Evolutionary conservation across 306 rosid species (phyloP).

Genomic region (Medicago truncatula): DNA sequence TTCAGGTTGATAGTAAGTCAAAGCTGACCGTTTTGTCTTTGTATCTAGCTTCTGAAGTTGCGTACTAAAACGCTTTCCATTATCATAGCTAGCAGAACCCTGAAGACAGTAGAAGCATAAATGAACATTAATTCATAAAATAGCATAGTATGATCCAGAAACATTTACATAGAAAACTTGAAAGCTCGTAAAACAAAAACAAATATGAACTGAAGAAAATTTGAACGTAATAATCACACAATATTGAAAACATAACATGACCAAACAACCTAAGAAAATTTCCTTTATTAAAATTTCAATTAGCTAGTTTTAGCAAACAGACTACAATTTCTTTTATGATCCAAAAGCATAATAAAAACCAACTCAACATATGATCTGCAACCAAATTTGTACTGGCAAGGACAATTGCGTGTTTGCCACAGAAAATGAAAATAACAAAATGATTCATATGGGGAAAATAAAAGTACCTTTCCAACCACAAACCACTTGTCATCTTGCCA

Average conservation of each 20-base stretch:
- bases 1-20: constrained; percentile 42
- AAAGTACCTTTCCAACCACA: constrained; percentile 76
- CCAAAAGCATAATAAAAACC: constrained; percentile 35
- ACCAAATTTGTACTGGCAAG: constrained; percentile 31
- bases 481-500: constrained; percentile 86
- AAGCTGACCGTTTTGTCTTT: constrained; percentile 48
- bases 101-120: constrained; percentile 47
- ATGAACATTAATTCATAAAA: constrained; percentile 38
- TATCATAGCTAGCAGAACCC: constrained; percentile 62
- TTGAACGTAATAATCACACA: constrained; percentile 15
- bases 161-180: constrained; percentile 27
- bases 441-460: constrained; percentile 19
- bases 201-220: constrained; percentile 5
- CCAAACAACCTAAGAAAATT: too few relatives aligned
- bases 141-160: constrained; percentile 20
- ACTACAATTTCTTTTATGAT: background rate
- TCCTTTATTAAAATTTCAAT: background rate
- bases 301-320: constrained; percentile 23
- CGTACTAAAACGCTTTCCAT: constrained; percentile 48
- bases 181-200: constrained; percentile 11
- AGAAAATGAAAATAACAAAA: constrained; percentile 23
- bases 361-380: constrained; percentile 20
- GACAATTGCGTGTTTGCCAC: constrained; percentile 23
- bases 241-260: too few relatives aligned
- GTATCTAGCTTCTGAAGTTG: constrained; percentile 53